Conservation (phyloP, 768 basidiomycete genomes). For the Hypholoma sublateritium region DNA sequence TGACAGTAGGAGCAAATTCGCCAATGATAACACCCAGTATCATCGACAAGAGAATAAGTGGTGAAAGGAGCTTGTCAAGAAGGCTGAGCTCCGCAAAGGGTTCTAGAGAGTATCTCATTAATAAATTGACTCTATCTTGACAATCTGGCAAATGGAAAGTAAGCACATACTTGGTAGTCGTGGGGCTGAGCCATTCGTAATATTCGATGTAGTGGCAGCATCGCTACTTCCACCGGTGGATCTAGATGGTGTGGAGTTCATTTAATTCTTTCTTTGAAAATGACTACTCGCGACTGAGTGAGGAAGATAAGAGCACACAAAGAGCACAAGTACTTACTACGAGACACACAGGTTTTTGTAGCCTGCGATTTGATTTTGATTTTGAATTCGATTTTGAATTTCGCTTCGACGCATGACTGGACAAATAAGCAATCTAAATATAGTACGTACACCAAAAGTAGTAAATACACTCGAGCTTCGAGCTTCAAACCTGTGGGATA, state of each 20-base stretch:
- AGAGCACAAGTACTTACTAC: too few species aligned
- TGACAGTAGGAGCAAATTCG: slow-evolving; percentile 59
- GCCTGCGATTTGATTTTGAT: slow-evolving; percentile 10
- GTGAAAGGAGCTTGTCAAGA: slow-evolving; percentile 62
- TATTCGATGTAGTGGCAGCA: not conserved
- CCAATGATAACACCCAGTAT: slow-evolving; percentile 78
- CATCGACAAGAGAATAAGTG: slow-evolving; percentile 71
- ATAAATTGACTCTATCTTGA: too few species aligned
- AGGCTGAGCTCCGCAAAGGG: slow-evolving; percentile 44
- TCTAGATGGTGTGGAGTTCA: too few species aligned
- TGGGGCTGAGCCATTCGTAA: not conserved
- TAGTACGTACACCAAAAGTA: too few species aligned
- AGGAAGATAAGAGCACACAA: too few species aligned
- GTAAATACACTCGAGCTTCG: too few species aligned
- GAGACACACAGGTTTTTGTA: not conserved
- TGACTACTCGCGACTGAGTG: not conserved
- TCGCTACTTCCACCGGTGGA: too few species aligned
- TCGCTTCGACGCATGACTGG: not conserved
- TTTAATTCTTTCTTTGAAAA: too few species aligned
- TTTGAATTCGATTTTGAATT: not conserved
- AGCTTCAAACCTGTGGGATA: too few species aligned
- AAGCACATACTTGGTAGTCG: not conserved
- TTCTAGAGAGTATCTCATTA: too few species aligned
- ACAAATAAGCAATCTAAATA: too few species aligned
- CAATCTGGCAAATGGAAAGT: not conserved